Percentiles rank a stretch among this genome's conserved stretches.
These are phyloP conservation scores for Peronospora destructor DNA, from an alignment of 352 stramenopile species.

Conservation along the genomic window DNA sequence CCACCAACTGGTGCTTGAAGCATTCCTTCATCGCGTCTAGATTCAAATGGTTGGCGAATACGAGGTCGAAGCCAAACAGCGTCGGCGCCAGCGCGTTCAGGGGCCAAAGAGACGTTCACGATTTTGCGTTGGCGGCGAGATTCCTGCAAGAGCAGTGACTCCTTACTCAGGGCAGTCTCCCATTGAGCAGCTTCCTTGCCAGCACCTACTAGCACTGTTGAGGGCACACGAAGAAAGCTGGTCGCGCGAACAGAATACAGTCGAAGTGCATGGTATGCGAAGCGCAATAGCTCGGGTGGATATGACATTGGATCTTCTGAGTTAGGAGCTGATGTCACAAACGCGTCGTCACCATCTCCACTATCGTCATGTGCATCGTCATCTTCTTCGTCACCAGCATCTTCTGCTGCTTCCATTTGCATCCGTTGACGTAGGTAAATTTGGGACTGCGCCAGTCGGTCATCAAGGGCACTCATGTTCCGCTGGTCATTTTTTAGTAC, in stretches of 20 bases:
- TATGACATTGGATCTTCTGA: constrained; percentile 16
- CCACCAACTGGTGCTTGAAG: constrained; percentile 17
- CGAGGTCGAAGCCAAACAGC: constrained; percentile 31
- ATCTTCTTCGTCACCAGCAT: constrained; percentile 8
- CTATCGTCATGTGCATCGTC: constrained; percentile 15
- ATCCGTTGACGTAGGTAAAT: constrained; percentile 11
- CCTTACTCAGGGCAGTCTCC: constrained; percentile 49
- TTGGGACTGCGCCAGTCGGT: constrained; percentile 25
- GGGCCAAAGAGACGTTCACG: constrained; percentile 12
- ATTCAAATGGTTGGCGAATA: constrained; percentile 23
- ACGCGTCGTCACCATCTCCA: constrained; percentile 5
- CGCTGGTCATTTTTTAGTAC: constrained; percentile 13
- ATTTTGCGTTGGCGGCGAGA: constrained; percentile 38
- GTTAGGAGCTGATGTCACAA: constrained; percentile 5
- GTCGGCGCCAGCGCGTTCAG: constrained; percentile 24
- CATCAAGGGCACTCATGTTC: constrained; percentile 31
- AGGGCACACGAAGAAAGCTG: constrained; percentile 54
- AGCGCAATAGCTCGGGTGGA: constrained; percentile 40
- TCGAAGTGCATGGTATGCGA: constrained; percentile 46
- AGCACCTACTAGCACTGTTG: constrained; percentile 25
- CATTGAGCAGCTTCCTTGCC: constrained; percentile 23
- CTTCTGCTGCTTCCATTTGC: constrained; percentile 1
- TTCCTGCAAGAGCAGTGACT: constrained; percentile 47
- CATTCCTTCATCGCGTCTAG: constrained; percentile 14
- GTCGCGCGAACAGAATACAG: constrained; percentile 51